Evolutionary conservation across 73 alveolate species (phyloP).

Genomic region (Paraurostyla sp.): DNA sequence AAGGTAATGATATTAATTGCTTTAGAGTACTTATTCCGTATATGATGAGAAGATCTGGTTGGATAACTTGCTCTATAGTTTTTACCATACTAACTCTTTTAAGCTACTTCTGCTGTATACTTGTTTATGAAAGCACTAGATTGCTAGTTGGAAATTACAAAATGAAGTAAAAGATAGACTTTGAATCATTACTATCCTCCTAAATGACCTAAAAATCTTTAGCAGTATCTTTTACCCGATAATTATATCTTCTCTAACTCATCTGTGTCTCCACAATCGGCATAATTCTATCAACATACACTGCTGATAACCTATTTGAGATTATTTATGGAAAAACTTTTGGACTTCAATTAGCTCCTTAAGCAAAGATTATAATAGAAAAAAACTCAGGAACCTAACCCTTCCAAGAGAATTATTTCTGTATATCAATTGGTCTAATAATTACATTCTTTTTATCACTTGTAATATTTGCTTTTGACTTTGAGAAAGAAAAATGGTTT

Average conservation of each 20-base stretch:
- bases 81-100: conserved; percentile 6
- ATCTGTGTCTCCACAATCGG: conserved; percentile 41
- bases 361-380: conserved; percentile 20
- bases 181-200: conserved; percentile 33
- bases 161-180: conserved; percentile 40
- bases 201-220: conserved; percentile 21
- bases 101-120: conserved; percentile 26
- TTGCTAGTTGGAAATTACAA: conserved; percentile 30
- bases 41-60: conserved; percentile 29
- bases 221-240: conserved; percentile 27
- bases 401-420: conserved; percentile 7
- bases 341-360: conserved; percentile 33
- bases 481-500: conserved; percentile 46
- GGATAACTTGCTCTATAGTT: conserved; percentile 41
- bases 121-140: conserved; percentile 37
- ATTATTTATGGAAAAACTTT: conserved; percentile 32
- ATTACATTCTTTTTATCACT: neutral
- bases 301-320: conserved; percentile 48
- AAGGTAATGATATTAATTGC: neutral
- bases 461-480: conserved; percentile 14
- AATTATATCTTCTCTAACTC: neutral
- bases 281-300: conserved; percentile 7
- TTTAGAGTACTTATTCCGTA: neutral
- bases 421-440: conserved; percentile 34
- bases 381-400: conserved; percentile 34